Evolutionary conservation across 306 rosid genomes (phyloP).

Genomic region (Pyrus bretschneideri): DNA sequence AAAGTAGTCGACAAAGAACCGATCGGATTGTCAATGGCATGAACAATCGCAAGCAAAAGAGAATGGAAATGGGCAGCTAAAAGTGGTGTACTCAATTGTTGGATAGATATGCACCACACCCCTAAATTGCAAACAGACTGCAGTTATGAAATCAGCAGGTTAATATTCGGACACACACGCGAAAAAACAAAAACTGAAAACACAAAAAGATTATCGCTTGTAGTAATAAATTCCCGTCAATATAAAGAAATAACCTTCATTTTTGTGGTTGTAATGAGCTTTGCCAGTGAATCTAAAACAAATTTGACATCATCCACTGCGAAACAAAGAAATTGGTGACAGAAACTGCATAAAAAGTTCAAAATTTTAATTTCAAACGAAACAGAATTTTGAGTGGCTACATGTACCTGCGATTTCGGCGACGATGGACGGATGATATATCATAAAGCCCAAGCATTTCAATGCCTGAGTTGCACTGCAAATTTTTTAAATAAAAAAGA

Average conservation of each 20-base stretch:
- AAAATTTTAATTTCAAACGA: not conserved
- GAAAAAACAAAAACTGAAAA: not conserved
- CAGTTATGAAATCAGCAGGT: conserved; percentile 14
- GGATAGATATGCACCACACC: conserved; percentile 80
- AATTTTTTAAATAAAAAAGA: not conserved
- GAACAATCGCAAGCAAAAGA: conserved; percentile 52
- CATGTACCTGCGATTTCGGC: conserved; percentile 41
- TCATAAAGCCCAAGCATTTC: conserved; percentile 84
- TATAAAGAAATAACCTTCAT: conserved; percentile 38
- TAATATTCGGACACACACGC: not conserved
- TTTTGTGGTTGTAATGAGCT: conserved; percentile 56
- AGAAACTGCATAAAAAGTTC: not conserved
- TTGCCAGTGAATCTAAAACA: conserved; percentile 46
- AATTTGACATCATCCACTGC: conserved; percentile 50
- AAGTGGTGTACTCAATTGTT: conserved; percentile 36
- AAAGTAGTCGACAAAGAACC: conserved; percentile 85
- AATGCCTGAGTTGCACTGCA: conserved; percentile 64
- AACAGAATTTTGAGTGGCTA: not conserved
- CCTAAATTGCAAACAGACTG: conserved; percentile 84
- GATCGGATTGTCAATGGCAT: conserved; percentile 76
- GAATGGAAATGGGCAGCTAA: conserved; percentile 41
- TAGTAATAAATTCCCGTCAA: not conserved
- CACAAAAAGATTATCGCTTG: not conserved
- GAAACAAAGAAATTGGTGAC: not conserved
- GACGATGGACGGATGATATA: conserved; percentile 56